Conservation (phyloP, 768 basidiomycete species). For the Sutorius australiensis region DNA sequence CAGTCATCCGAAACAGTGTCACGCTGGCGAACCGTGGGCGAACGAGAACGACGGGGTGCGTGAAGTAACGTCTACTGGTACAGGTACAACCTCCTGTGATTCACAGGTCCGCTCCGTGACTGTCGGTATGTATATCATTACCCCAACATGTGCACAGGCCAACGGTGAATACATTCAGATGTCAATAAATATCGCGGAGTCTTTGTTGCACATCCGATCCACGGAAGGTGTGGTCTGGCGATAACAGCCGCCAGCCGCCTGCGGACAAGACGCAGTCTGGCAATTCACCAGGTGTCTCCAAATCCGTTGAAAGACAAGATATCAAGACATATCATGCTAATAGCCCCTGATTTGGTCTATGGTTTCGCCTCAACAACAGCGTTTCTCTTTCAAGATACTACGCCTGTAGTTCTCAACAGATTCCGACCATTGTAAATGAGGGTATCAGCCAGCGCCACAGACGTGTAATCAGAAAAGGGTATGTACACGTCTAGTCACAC, state of each 20-base stretch:
- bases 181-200: slow-evolving; percentile 34
- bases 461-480: slow-evolving; percentile 52
- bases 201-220: slow-evolving; percentile 42
- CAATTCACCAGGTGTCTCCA: neutral
- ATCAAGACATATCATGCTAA: slow-evolving; percentile 44
- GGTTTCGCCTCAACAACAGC: slow-evolving; percentile 45
- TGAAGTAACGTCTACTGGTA: too few relatives aligned
- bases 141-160: slow-evolving; percentile 20
- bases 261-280: slow-evolving; percentile 38
- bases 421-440: slow-evolving; percentile 45
- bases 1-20: too few relatives aligned
- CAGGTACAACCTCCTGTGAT: too few relatives aligned
- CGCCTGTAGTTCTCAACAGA: slow-evolving; percentile 50
- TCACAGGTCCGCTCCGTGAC: neutral
- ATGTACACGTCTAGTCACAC: slow-evolving; percentile 47
- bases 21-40: too few relatives aligned
- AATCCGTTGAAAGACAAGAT: slow-evolving; percentile 28
- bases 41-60: too few relatives aligned
- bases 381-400: slow-evolving; percentile 46
- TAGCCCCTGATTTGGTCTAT: slow-evolving; percentile 51
- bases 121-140: neutral
- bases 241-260: slow-evolving; percentile 50
- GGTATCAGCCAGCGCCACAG: slow-evolving; percentile 44
- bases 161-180: slow-evolving; percentile 45
- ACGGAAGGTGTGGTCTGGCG: slow-evolving; percentile 47